Conservation (phyloP, 2,329 filamentous ascomycete species). For the Fusarium guadeloupense region DNA sequence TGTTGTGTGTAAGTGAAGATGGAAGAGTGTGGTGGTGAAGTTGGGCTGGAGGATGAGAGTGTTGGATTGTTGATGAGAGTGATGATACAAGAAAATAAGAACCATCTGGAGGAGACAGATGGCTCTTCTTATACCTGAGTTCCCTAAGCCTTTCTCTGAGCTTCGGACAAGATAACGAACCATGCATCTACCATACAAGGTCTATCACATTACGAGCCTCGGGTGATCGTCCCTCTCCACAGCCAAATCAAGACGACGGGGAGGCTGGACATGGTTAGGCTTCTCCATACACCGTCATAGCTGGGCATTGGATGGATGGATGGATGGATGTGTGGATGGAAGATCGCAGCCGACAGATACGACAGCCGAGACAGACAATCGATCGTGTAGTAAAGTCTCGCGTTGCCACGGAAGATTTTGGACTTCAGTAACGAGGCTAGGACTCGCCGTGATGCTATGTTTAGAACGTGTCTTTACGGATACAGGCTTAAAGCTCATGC, state of each 20-base stretch:
- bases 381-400: background rate
- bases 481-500: background rate
- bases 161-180: conserved; percentile 29
- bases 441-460: conserved; percentile 31
- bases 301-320: background rate
- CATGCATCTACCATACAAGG: conserved; percentile 15
- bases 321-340: too few relatives aligned
- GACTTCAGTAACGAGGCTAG: conserved; percentile 25
- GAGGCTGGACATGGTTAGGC: conserved; percentile 21
- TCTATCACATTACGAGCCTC: conserved; percentile 25
- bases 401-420: too few relatives aligned
- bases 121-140: conserved; percentile 37
- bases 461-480: conserved; percentile 6
- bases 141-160: conserved; percentile 10
- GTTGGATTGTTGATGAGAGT: conserved; percentile 22
- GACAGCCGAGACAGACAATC: background rate
- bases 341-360: conserved; percentile 4
- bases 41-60: conserved; percentile 21
- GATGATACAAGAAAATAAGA: conserved; percentile 17
- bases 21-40: conserved; percentile 5
- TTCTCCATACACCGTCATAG: conserved; percentile 29
- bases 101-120: conserved; percentile 14
- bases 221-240: conserved; percentile 32
- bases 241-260: conserved; percentile 15
- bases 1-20: conserved; percentile 16